Evolutionary conservation across 192 early-diverging fungal species (phyloP), one percentile per base, ranked within the genome.

Genomic region (Phlyctochytrium arcticum): DNA sequence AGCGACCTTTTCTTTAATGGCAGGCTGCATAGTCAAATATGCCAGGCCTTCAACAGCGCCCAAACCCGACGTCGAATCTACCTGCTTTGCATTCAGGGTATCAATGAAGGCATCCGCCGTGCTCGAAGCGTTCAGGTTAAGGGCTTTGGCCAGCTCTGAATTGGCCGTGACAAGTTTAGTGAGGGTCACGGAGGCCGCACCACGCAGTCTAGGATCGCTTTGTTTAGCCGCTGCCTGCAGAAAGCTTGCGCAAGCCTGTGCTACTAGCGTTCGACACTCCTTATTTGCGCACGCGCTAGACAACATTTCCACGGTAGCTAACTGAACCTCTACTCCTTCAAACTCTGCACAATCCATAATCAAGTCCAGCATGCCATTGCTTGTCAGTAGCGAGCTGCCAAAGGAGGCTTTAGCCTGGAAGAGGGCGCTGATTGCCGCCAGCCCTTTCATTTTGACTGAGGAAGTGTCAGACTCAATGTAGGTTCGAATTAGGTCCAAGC

Each of bases 291-390:
- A 89, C 6, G 81, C 90, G 30, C 57, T 67, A 1, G 78, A 82
- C 23, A 86, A 75, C 15, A 72, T 42, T 26, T 78, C 83, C 7
- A 84, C 68, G 17, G 88, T 68, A 1, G 87, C 82, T 23, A 88
- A 70, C 67, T 94, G 90, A 5, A 89, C 82, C 8, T 74, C 70
- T 19, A 66, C 75, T 7, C 69, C 67, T 62, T 94, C 92, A 61
- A 88, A 83, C 53, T 94, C 92, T 39, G 90, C 74, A 44, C 80
- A 79, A 58, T 94, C 92, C 79, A 91, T 81, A 31, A 93, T 78
- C 23, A 90, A 88, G 29, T 80, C 88, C 10, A 92, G 62, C 5
- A 91, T 69, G 0, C 87, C 88, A 26, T 78, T 72, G 19, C 80
- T 77, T 30, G 65, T 62, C 55, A 94, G 78, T 24, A 94, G 78